Evolutionary conservation across 176 grass and related monocot genomes (phyloP).

Genomic region (Phragmites australis): DNA sequence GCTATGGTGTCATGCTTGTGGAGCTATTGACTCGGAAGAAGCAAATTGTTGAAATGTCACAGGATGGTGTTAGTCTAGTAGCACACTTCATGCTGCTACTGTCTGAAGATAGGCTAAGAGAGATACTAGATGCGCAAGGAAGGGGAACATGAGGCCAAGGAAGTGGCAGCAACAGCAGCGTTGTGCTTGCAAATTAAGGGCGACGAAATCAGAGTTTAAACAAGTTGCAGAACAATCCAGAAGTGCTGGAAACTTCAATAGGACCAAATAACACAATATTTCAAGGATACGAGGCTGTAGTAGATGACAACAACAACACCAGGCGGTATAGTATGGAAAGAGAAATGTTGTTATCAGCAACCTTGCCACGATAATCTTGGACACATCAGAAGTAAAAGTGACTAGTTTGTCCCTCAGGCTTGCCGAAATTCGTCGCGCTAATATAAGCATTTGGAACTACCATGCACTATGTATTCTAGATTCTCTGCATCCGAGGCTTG

Average conservation of each 20-base stretch:
- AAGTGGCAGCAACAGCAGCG: constrained; percentile 21
- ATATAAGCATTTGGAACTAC: too few relatives aligned
- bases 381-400: background rate
- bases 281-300: background rate
- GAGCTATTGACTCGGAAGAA: constrained; percentile 49
- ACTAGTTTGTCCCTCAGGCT: background rate
- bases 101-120: background rate
- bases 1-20: constrained; percentile 52
- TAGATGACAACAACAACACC: background rate
- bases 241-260: background rate
- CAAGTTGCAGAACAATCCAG: background rate
- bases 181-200: constrained; percentile 38
- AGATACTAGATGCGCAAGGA: constrained; percentile 28
- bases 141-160: background rate
- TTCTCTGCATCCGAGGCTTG: too few relatives aligned
- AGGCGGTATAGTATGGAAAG: constrained; percentile 40
- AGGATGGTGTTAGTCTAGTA: constrained; percentile 1
- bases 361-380: constrained; percentile 6
- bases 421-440: background rate
- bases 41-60: background rate
- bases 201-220: background rate
- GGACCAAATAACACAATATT: background rate
- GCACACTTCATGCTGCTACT: constrained; percentile 4
- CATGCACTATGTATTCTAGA: too few relatives aligned
- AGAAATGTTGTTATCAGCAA: constrained; percentile 30